Evolutionary conservation across 2,329 filamentous ascomycete genomes (phyloP), one percentile per base, ranked within the genome.

Genomic region (Alternaria rosae): DNA sequence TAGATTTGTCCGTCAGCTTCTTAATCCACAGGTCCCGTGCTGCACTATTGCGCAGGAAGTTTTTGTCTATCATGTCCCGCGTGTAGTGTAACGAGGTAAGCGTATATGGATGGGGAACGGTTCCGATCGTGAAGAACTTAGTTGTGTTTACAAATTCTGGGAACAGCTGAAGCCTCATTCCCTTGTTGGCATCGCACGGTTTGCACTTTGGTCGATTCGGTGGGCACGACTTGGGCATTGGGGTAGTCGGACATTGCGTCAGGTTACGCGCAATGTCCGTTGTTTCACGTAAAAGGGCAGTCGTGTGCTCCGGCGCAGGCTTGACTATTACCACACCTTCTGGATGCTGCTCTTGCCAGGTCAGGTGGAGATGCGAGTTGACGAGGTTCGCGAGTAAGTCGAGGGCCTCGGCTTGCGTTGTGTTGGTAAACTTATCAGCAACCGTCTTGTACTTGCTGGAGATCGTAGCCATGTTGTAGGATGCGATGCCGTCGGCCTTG

Each of bases 101-200:
- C 1, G 94, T 97, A 82, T 93, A 97, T 0, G 95, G 95, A 76
- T 99, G 95, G 0, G 94, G 94, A 12, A 98, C 90, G 1, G 89
- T 92, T 61, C 91, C 93, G 66, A 99, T 92, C 3, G 91, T 93
- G 82, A 93, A 98, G 15, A 91, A 76, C 2, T 84, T 84, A 13
- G 89, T 89, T 5, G 85, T 86, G 78, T 97, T 97, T 57, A 86
- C 86, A 78, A 92, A 95, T 17, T 85, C 81, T 4, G 86, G 80
- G 3, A 89, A 87, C 1, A 89, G 90, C n/a, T 85, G 83, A 68
- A 97, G 86, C 54, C 86, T 87, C 80, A 93, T 85, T 0, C 87
- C 85, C 30, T 86, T 85, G 9, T 86, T 85, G 23, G 88, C 83
- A 54, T 76, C 70, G 79, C 94, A 98, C 5, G 90, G 89, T 28